Evolutionary conservation across 2,329 filamentous ascomycete genomes (phyloP).

Genomic region (Fusarium fujikuroi): DNA sequence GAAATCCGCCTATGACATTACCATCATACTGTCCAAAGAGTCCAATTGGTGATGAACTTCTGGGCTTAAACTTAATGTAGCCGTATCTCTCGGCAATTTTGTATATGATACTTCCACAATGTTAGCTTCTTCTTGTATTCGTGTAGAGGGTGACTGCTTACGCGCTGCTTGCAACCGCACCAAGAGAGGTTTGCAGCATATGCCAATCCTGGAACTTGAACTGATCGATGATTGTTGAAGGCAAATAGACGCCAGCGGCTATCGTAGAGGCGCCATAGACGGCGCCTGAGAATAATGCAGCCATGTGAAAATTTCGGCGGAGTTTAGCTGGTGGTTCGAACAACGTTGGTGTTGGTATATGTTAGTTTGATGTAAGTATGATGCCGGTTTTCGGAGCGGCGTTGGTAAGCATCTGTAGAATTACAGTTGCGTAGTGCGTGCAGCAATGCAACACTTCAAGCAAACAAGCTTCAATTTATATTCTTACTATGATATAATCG

Average conservation of each 20-base stretch:
- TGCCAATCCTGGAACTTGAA: constrained; percentile 70
- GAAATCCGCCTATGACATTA: constrained; percentile 70
- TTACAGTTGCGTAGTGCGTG: not conserved
- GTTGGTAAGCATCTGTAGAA: not conserved
- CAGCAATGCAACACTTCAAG: not conserved
- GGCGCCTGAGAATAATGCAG: constrained; percentile 60
- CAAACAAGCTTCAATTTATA: not conserved
- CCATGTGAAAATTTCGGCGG: constrained; percentile 36
- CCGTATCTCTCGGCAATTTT: constrained; percentile 56
- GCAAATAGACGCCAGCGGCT: constrained; percentile 69
- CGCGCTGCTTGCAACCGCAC: constrained; percentile 70
- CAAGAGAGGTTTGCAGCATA: constrained; percentile 73
- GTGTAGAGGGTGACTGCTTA: constrained; percentile 51
- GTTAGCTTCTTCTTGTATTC: not conserved
- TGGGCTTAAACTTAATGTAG: constrained; percentile 58
- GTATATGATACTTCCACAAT: constrained; percentile 54
- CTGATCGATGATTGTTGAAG: constrained; percentile 69
- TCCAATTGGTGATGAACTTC: constrained; percentile 62
- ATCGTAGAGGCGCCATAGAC: constrained; percentile 71
- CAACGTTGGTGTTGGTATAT: not conserved
- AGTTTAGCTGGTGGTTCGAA: not conserved
- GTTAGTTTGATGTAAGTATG: not conserved
- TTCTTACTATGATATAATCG: not conserved
- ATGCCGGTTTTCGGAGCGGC: constrained; percentile 25
- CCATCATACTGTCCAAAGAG: constrained; percentile 68